phyloP scores from a whole-genome alignment of 2,329 filamentous ascomycete species.

The Grosmannia huntii region DNA sequence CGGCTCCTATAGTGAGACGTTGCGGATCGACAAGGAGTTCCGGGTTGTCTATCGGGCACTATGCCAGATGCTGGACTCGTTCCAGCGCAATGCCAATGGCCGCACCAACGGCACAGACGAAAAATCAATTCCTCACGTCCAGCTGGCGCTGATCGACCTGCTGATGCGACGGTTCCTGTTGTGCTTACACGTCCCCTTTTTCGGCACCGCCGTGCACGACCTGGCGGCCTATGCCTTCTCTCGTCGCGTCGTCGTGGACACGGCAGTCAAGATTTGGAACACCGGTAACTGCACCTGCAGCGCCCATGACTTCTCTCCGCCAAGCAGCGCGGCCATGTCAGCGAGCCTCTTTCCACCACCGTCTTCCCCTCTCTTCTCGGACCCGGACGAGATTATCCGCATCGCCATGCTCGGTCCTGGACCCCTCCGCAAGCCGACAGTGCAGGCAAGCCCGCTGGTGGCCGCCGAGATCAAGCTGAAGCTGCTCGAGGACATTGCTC shows the following conservation, averaged over 20 bases:
- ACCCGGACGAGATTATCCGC: slow-evolving; percentile 19
- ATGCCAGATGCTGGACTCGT: slow-evolving; percentile 13
- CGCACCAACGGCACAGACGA: neutral
- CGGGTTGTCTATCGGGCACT: slow-evolving; percentile 27
- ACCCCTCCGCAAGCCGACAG: slow-evolving; percentile 25
- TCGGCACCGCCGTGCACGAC: slow-evolving; percentile 24
- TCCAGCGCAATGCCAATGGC: slow-evolving; percentile 6
- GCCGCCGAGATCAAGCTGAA: slow-evolving; percentile 31
- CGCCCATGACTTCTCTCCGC: neutral
- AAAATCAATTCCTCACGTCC: slow-evolving; percentile 17
- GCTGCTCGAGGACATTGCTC: slow-evolving; percentile 21
- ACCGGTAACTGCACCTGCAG: slow-evolving; percentile 9
- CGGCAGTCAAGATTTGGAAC: slow-evolving; percentile 17
- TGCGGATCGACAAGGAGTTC: slow-evolving; percentile 31
- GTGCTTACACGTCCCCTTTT: slow-evolving; percentile 39
- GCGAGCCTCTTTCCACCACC: neutral
- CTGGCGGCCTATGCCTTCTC: slow-evolving; percentile 39
- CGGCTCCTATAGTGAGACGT: slow-evolving; percentile 32
- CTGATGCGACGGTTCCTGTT: slow-evolving; percentile 33
- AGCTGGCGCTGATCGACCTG: slow-evolving; percentile 27
- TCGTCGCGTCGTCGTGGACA: slow-evolving; percentile 33
- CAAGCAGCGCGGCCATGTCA: slow-evolving; percentile 6
- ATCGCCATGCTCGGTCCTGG: slow-evolving; percentile 28
- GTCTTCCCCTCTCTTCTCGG: neutral
- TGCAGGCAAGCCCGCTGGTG: slow-evolving; percentile 27